Evolutionary conservation across 345 rosid genomes (phyloP), one percentile per base, ranked within the genome.

Genomic region (Brassica carinata): DNA sequence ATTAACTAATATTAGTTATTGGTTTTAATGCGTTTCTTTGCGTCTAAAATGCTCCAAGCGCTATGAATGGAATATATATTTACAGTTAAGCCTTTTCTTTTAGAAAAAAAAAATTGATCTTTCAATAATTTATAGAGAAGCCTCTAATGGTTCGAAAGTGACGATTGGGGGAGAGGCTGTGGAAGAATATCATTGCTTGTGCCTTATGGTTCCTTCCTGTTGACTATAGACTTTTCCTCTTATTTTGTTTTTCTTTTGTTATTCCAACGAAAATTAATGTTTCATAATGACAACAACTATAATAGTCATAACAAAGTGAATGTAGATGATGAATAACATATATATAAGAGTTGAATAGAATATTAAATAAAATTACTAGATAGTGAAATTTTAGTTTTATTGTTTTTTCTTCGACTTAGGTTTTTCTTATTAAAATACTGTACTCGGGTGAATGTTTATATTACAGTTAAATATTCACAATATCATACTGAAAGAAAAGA

Each of bases 191-290:
- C 63, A 75, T 80, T 75, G 83, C 79, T 80, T 80, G 67, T 75
- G 38, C 79, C 76, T 75, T 55, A 19, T 80, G 83, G 72, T 80
- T 75, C 76, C 83, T 80, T 80, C 79, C 5, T 38, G 72, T 80
- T 80, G 76, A 80, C 83, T 75, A 55, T 64, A 75, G 83, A 81
- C 83, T 75, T 81, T 81, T 76, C 72, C 76, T 75, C 72, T 55
- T 68, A 69, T 67, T 79, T 72, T 2, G 38, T 55, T 72, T 11
- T 65, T 4, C 29, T 23, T 73, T 59, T 53, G 3, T 69, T 75
- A 34, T 75, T 69, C 83, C 72, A 80, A 69, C 27, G 40, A 53
- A 36, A 5, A 80, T 40, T 70, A 7, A 55, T 27, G 40, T 27
- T 62, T 29, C 4, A 61, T 74, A 33, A 9, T 26, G 26, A 33